These are phyloP conservation scores for Starmerella apicola DNA, from an alignment of 805 yeast genomes.

Conservation along the genomic window DNA sequence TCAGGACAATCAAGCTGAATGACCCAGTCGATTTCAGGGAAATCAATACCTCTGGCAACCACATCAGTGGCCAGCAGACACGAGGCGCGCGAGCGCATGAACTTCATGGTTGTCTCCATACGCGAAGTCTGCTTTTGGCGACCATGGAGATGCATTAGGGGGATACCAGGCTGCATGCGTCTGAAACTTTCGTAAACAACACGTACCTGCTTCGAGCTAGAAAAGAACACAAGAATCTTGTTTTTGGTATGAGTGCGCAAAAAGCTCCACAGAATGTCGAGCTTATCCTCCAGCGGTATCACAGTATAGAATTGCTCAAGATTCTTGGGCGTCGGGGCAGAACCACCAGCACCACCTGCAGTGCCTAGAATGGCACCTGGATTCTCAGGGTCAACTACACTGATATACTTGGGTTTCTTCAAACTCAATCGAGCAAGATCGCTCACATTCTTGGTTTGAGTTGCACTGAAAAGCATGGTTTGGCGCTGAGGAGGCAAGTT, in stretches of 20 bases:
- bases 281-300: constrained; percentile 62
- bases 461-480: constrained; percentile 75
- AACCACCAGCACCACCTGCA: constrained; percentile 13
- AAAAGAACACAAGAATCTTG: constrained; percentile 70
- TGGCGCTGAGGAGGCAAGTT: constrained; percentile 74
- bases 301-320: constrained; percentile 73
- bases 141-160: constrained; percentile 74
- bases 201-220: constrained; percentile 85
- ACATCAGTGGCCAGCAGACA: constrained; percentile 84
- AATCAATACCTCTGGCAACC: constrained; percentile 84
- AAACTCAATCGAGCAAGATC: constrained; percentile 74
- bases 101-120: constrained; percentile 66
- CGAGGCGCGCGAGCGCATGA: constrained; percentile 63
- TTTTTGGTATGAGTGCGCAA: constrained; percentile 68
- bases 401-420: constrained; percentile 47
- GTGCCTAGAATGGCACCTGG: constrained; percentile 7
- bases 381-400: constrained; percentile 31
- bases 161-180: constrained; percentile 83
- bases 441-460: constrained; percentile 69
- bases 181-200: constrained; percentile 78
- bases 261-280: constrained; percentile 77
- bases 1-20: constrained; percentile 86
- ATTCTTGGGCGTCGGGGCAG: constrained; percentile 59
- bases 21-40: constrained; percentile 94
- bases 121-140: constrained; percentile 84